phyloP scores from a whole-genome alignment of 768 basidiomycete genomes.

The Pholiota conissans region DNA sequence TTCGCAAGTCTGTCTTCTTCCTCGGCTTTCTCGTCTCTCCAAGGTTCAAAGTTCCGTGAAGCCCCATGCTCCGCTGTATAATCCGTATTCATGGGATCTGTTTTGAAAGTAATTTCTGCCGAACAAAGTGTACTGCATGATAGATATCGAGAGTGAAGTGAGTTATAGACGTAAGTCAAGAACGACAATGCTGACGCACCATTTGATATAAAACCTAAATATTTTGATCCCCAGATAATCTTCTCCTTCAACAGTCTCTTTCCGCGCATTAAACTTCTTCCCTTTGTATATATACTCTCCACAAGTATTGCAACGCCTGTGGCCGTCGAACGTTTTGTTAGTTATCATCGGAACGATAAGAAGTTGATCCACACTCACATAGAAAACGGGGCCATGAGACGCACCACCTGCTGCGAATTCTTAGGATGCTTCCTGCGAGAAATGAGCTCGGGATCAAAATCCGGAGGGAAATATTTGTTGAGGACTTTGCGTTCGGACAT shows the following conservation, averaged over 20 bases:
- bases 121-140: slow-evolving; percentile 82
- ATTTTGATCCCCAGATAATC: slow-evolving; percentile 99
- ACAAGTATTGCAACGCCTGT: slow-evolving; percentile 90
- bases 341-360: slow-evolving; percentile 13
- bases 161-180: background rate
- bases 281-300: slow-evolving; percentile 99
- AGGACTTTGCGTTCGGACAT: slow-evolving; percentile 92
- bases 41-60: slow-evolving; percentile 96
- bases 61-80: slow-evolving; percentile 95
- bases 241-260: slow-evolving; percentile 96
- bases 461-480: slow-evolving; percentile 97
- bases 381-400: slow-evolving; percentile 99
- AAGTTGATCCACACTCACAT: slow-evolving; percentile 55
- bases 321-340: background rate
- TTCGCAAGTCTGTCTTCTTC: slow-evolving; percentile 85
- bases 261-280: slow-evolving; percentile 99
- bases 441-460: slow-evolving; percentile 97
- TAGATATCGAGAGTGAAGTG: background rate
- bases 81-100: slow-evolving; percentile 97
- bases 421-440: slow-evolving; percentile 86
- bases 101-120: slow-evolving; percentile 99
- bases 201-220: slow-evolving; percentile 91
- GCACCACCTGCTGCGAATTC: slow-evolving; percentile 96
- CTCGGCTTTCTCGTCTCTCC: slow-evolving; percentile 79
- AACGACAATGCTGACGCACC: slow-evolving; percentile 44